phyloP scores from a whole-genome alignment of 2,329 filamentous ascomycete genomes.

The Colletotrichum eleusines region DNA sequence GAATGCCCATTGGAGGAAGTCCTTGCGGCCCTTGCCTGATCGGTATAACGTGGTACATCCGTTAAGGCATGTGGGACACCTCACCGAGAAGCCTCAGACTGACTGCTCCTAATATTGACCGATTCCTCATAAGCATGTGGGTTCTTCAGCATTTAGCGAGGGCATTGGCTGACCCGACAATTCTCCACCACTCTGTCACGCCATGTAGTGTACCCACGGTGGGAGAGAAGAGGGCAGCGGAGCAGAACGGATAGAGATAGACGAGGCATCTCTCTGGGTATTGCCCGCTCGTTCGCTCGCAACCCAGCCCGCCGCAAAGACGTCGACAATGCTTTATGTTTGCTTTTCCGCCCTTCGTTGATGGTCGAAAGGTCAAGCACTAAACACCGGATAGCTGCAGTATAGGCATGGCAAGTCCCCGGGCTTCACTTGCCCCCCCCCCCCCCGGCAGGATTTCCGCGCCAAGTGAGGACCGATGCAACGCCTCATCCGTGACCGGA shows the following conservation, averaged over 20 bases:
- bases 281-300: conserved; percentile 5
- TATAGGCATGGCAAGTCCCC: neutral
- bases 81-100: conserved; percentile 37
- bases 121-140: conserved; percentile 29
- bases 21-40: conserved; percentile 20
- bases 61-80: conserved; percentile 3
- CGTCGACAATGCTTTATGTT: conserved; percentile 16
- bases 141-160: conserved; percentile 7
- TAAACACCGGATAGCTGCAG: neutral
- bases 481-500: conserved; percentile 38
- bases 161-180: conserved; percentile 10
- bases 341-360: conserved; percentile 34
- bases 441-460: conserved; percentile 41
- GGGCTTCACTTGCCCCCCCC: conserved; percentile 17
- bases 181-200: conserved; percentile 21
- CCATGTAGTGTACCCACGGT: conserved; percentile 36
- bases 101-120: conserved; percentile 26
- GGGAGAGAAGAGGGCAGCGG: conserved; percentile 8
- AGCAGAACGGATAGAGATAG: neutral
- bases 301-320: conserved; percentile 1
- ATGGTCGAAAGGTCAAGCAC: neutral
- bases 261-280: conserved; percentile 10
- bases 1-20: conserved; percentile 39
- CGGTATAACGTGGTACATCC: conserved; percentile 23
- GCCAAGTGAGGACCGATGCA: conserved; percentile 36